A percentile compares a stretch with the other conserved stretches of the same genome.
Evolutionary conservation across 768 basidiomycete genomes (phyloP).

Genomic region (Chalciporus pseudorubinellus): DNA sequence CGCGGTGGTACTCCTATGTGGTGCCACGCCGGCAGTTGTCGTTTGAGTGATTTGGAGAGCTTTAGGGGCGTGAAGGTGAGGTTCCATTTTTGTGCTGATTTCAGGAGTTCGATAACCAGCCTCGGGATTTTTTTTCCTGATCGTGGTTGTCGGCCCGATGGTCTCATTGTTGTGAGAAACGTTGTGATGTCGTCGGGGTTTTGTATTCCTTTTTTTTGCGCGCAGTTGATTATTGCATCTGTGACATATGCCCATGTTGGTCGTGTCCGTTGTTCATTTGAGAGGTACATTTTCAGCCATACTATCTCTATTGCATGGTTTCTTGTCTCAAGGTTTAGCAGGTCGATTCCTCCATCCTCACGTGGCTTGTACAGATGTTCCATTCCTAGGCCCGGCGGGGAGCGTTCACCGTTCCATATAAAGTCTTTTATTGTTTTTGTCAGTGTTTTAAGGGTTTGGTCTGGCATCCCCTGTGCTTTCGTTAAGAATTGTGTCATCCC

Average conservation of each 20-base stretch:
- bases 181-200: not conserved
- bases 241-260: not conserved
- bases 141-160: not conserved
- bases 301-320: not conserved
- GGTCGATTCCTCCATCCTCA: not conserved
- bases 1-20: not conserved
- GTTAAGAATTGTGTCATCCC: constrained; percentile 31
- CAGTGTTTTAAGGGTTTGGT: constrained; percentile 2
- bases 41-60: not conserved
- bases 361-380: not conserved
- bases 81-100: not conserved
- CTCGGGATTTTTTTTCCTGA: not conserved
- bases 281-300: not conserved
- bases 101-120: rapidly evolving
- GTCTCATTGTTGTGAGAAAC: not conserved
- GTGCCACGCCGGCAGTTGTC: constrained; percentile 1
- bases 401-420: constrained; percentile 5
- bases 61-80: not conserved
- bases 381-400: not conserved
- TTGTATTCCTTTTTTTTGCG: not conserved
- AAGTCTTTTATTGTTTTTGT: constrained; percentile 15
- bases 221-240: not conserved
- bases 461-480: constrained; percentile 32
- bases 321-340: constrained; percentile 2
- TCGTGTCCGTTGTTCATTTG: not conserved